Percentiles rank a stretch among this genome's conserved stretches.
phyloP scores from a whole-genome alignment of 495 filamentous ascomycete species.

The Hapsidospora chrysogenum region DNA sequence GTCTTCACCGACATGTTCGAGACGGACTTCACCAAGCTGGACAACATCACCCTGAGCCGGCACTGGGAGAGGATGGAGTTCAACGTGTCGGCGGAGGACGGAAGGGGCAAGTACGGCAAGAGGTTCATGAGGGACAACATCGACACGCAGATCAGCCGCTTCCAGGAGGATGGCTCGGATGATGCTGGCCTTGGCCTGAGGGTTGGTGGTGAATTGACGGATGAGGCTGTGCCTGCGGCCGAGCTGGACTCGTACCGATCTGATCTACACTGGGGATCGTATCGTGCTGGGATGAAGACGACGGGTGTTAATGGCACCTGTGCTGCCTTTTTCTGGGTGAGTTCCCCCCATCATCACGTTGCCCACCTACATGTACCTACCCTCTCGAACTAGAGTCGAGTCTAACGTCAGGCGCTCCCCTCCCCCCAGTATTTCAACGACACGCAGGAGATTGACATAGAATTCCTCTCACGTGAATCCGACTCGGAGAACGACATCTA shows the following conservation, averaged over 20 bases:
- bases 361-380: background rate
- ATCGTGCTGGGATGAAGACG: conserved; percentile 47
- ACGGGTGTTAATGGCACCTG: conserved; percentile 46
- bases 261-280: conserved; percentile 51
- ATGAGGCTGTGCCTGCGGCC: conserved; percentile 37
- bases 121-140: conserved; percentile 36
- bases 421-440: conserved; percentile 48
- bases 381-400: conserved; percentile 3
- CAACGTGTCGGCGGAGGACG: conserved; percentile 31
- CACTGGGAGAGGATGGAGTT: conserved; percentile 51
- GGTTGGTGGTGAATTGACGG: conserved; percentile 29
- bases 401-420: background rate
- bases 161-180: conserved; percentile 24
- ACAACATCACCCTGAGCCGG: conserved; percentile 26
- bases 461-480: conserved; percentile 49
- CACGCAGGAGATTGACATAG: conserved; percentile 66
- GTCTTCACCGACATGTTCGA: conserved; percentile 55
- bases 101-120: conserved; percentile 51
- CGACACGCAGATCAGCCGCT: conserved; percentile 26
- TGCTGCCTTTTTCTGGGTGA: conserved; percentile 63
- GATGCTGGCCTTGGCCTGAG: conserved; percentile 42
- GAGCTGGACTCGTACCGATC: conserved; percentile 38
- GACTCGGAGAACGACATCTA: conserved; percentile 23
- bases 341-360: conserved; percentile 4
- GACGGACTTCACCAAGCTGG: conserved; percentile 45